Percentiles rank a stretch among this genome's conserved stretches.
phyloP scores from a whole-genome alignment of 1,139 yeast genomes.

The Suhomyces kunorum region DNA sequence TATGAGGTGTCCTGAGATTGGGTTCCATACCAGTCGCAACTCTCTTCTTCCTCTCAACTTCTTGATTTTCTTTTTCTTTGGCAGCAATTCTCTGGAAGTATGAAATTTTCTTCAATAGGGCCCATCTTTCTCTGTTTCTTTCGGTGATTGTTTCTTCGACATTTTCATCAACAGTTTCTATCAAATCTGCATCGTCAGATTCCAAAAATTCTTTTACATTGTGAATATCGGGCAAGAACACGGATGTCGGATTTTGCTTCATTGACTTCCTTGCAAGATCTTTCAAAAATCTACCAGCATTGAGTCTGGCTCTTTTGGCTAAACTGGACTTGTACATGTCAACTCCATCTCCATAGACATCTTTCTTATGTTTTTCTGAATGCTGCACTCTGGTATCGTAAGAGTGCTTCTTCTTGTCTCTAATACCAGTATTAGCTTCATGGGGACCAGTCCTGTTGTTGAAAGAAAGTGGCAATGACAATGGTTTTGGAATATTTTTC shows the following conservation, averaged over 20 bases:
- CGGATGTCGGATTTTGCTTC: slow-evolving; percentile 37
- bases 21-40: slow-evolving; percentile 36
- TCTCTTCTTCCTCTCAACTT: slow-evolving; percentile 37
- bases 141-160: slow-evolving; percentile 43
- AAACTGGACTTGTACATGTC: slow-evolving; percentile 57
- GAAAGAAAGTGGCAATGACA: slow-evolving; percentile 62
- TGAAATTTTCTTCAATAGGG: slow-evolving; percentile 64
- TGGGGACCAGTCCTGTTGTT: slow-evolving; percentile 78
- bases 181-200: slow-evolving; percentile 41
- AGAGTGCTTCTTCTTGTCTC: slow-evolving; percentile 80
- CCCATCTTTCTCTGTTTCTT: slow-evolving; percentile 63
- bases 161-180: slow-evolving; percentile 42
- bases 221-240: slow-evolving; percentile 58
- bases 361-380: slow-evolving; percentile 61
- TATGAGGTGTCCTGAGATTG: slow-evolving; percentile 7
- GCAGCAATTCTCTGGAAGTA: slow-evolving; percentile 66
- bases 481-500: slow-evolving; percentile 33
- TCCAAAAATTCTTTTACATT: slow-evolving; percentile 58
- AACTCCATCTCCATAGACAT: slow-evolving; percentile 74
- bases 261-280: slow-evolving; percentile 55
- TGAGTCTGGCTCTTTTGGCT: slow-evolving; percentile 51
- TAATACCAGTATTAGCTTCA: slow-evolving; percentile 77
- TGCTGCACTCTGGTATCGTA: slow-evolving; percentile 79
- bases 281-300: slow-evolving; percentile 54
- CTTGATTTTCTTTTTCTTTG: slow-evolving; percentile 36